Evolutionary conservation across 768 basidiomycete genomes (phyloP), one percentile per base, ranked within the genome.

Genomic region (Podaxis mareebaensis): DNA sequence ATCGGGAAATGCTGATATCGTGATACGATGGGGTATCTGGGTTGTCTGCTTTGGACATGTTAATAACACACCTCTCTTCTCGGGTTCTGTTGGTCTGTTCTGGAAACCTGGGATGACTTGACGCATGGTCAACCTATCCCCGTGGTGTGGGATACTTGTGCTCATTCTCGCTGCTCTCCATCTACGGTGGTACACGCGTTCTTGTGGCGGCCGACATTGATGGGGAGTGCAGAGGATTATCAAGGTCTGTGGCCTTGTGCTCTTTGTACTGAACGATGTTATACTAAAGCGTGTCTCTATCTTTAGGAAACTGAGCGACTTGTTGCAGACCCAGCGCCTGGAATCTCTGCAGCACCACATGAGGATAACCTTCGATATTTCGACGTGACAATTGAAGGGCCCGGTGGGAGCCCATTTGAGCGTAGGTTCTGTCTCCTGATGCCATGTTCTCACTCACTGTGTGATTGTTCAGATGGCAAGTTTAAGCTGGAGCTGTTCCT

Each of bases 361-460:
- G 95, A 99, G 2, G 97, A 99, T 72, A 99, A 99, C 77, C 80
- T 99, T 62, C 85, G 97, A 58, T 98, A 99, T 81, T 99, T 99
- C 78, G 95, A 99, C 80, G 97, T 99, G 55, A 91, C 93, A 49
- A 96, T 99, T 68, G 84, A 93, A 70, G 97, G 97, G 26, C 97
- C 97, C 1, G 92, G 88, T 65, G 94, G 93, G 28, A 96, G 94
- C 71, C 96, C 97, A 1, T 99, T 98, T 85, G 75, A 81, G 70
- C 85, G 93, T 93, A 67, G 69, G 83, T 64, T 10, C 22, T 10
- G 24, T 24, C 24, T 30, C 8, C 48, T 48, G 40, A 57, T 53
- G 46, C 46, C 28, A 36, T 33, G 55, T 33, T 38, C 56, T 57
- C 24, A 28, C 24, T 57, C 58, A 53, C 52, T 24, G 55, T n/a